Base-by-base conservation (phyloP, 805 yeast genomes). In the Saccharomyces kudriavzevii region DNA sequence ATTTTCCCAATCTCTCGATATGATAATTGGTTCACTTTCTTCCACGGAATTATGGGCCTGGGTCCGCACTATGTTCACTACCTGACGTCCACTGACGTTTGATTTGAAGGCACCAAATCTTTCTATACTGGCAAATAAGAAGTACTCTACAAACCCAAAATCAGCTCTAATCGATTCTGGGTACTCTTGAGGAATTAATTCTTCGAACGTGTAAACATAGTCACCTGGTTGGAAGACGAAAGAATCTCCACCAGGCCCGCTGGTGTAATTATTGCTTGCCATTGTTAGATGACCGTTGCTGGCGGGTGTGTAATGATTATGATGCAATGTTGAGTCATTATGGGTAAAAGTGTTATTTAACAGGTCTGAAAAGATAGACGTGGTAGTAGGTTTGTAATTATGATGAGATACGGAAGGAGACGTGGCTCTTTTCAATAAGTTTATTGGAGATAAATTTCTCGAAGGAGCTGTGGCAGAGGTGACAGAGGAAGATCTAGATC, bases 1-100 rank as follows among this genome's bases (percentile, higher is more conserved):
- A 66, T 88, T 90, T 68, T 92, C 98, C 99, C 99, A 94, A 59
- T 88, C 92, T 55, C 96, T 77, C 27, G 85, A 78, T 40, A 94
- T 89, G 4, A 89, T 87, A 52, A 94, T 92, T 0, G 99, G 98
- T 66, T 94, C 99, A 57, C 86, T 84, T 64, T 87, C 92, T 66
- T 94, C 98, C 25, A 85, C 78, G 45, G 89, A 87, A 40, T 80
- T 80, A 54, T 87, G 90, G 1, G 88, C 76, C 10, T 91, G 91
- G 0, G 90, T 77, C 57, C 99, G 75, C 3, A 94, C 80, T 17
- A 94, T 72, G 1, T 74, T 75, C 1, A 94, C 76, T 1, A 87
- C 87, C 40, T 80, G 67, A 52, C 76, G 75, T 1, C 90, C 94
- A 5, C 71, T 63, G 27, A 94, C 69, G 60, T 85, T 87, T 25